A percentile compares a stretch with the other conserved stretches of the same genome.
Evolutionary conservation across 1,139 yeast genomes (phyloP).

Genomic region (Yamadazyma membranifaciens): DNA sequence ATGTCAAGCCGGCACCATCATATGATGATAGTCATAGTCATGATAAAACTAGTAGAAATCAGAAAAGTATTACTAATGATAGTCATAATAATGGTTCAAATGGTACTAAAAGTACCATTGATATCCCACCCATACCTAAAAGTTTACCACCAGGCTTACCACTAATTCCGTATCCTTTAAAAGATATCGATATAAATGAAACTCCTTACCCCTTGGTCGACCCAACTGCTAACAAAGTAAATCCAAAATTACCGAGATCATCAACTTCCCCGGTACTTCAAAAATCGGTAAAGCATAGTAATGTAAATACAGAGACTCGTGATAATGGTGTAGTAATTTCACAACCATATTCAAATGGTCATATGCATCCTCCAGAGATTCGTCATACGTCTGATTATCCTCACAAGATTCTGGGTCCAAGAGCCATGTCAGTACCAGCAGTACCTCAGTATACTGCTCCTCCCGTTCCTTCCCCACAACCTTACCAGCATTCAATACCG

Average conservation of each 20-base stretch:
- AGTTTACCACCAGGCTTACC: slow-evolving; percentile 19
- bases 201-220: slow-evolving; percentile 20
- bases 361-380: neutral
- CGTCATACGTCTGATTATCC: neutral
- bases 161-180: slow-evolving; percentile 16
- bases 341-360: slow-evolving; percentile 1
- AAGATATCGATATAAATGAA: slow-evolving; percentile 16
- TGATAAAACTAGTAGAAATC: no score
- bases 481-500: slow-evolving; percentile 3
- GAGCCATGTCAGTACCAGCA: neutral
- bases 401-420: neutral
- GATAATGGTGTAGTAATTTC: neutral
- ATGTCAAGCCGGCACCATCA: neutral
- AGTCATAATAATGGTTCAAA: neutral
- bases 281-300: neutral
- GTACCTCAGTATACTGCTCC: neutral
- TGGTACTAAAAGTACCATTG: neutral
- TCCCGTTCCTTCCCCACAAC: neutral
- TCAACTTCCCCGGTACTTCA: slow-evolving; percentile 1
- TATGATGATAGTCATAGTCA: neutral
- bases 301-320: no score
- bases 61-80: no score
- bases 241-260: neutral
- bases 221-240: neutral
- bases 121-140: slow-evolving; percentile 22